phyloP scores from a whole-genome alignment of 768 basidiomycete species.

The Cystoderma amianthinum region DNA sequence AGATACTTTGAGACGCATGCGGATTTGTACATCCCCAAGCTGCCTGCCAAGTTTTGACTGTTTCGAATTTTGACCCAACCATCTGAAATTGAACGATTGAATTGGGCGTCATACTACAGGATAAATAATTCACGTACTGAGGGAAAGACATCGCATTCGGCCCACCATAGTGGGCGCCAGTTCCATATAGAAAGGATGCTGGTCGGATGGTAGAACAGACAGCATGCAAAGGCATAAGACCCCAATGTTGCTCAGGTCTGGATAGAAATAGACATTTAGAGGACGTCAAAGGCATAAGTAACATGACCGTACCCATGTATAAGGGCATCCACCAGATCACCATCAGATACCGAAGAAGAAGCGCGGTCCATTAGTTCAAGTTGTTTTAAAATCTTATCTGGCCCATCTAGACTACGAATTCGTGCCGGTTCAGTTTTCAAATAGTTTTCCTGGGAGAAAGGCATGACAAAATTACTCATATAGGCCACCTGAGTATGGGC shows the following conservation, averaged over 20 bases:
- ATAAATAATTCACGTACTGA: conserved; percentile 46
- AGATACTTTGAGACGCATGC: conserved; percentile 92
- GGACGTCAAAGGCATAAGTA: background rate
- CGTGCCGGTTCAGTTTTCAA: conserved; percentile 73
- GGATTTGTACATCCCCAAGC: conserved; percentile 85
- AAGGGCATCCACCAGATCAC: conserved; percentile 86
- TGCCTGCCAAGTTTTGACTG: conserved; percentile 75
- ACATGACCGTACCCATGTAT: conserved; percentile 78
- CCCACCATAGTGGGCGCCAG: conserved; percentile 58
- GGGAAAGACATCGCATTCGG: conserved; percentile 74
- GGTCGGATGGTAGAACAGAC: conserved; percentile 87
- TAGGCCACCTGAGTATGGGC: background rate
- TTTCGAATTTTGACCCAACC: conserved; percentile 98
- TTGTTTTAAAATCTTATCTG: conserved; percentile 60
- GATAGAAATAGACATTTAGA: conserved; percentile 4
- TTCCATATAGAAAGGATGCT: conserved; percentile 77
- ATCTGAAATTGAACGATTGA: conserved; percentile 39
- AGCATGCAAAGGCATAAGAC: conserved; percentile 89
- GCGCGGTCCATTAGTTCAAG: conserved; percentile 82
- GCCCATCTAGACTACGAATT: conserved; percentile 50
- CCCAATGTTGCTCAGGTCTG: conserved; percentile 94
- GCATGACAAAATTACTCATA: background rate
- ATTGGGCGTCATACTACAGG: conserved; percentile 2
- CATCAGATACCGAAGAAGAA: conserved; percentile 90
- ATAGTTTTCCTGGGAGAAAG: conserved; percentile 76